Evolutionary conservation across 2,329 filamentous ascomycete genomes (phyloP).

Genomic region (Cladophialophora psammophila): DNA sequence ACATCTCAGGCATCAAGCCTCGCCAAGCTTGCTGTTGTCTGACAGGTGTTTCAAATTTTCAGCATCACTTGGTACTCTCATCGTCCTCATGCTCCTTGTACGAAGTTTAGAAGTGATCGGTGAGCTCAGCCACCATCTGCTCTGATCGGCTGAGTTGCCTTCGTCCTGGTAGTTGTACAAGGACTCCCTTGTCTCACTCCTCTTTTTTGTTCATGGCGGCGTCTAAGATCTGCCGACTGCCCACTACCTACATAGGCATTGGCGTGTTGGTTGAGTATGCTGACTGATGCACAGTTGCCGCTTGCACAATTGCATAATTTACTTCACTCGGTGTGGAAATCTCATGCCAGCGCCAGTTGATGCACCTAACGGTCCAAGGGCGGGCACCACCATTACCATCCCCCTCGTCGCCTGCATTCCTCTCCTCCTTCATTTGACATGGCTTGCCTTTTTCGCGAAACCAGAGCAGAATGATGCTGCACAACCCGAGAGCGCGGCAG

Average conservation of each 20-base stretch:
- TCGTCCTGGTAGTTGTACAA: background rate
- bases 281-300: background rate
- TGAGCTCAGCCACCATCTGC: background rate
- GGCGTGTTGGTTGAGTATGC: background rate
- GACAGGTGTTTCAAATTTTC: background rate
- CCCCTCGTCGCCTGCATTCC: background rate
- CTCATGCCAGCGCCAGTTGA: background rate
- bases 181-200: background rate
- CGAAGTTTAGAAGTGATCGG: background rate
- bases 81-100: background rate
- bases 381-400: background rate
- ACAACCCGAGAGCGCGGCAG: background rate
- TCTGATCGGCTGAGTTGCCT: background rate
- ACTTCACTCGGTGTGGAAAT: background rate
- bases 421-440: background rate
- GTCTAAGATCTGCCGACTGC: constrained; percentile 1
- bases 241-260: background rate
- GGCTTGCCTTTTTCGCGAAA: background rate
- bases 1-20: background rate
- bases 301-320: constrained; percentile 3
- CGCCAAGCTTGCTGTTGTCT: background rate
- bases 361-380: background rate
- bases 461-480: background rate
- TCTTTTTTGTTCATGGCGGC: background rate
- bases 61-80: background rate